Evolutionary conservation across 2,329 filamentous ascomycete species (phyloP).

Genomic region (Hymenoscyphus albidus): DNA sequence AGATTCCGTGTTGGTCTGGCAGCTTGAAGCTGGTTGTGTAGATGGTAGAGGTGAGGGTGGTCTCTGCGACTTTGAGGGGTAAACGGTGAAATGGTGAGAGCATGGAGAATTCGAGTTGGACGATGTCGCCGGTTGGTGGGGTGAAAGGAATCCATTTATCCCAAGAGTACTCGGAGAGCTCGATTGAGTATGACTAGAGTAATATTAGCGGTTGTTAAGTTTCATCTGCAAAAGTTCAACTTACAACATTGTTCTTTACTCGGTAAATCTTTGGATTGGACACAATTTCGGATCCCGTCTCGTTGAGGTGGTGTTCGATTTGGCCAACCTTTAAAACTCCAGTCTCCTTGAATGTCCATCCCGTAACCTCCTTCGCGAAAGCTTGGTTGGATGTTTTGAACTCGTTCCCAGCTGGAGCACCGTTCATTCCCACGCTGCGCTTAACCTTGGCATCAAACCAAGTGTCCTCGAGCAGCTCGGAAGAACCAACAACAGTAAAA

Average conservation of each 20-base stretch:
- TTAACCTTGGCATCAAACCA: slow-evolving; percentile 84
- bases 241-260: slow-evolving; percentile 93
- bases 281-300: slow-evolving; percentile 45
- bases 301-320: slow-evolving; percentile 71
- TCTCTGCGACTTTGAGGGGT: slow-evolving; percentile 55
- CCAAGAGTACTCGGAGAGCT: slow-evolving; percentile 78
- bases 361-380: slow-evolving; percentile 80
- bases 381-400: slow-evolving; percentile 72
- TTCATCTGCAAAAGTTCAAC: slow-evolving; percentile 39
- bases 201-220: slow-evolving; percentile 13
- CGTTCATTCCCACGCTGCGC: slow-evolving; percentile 38
- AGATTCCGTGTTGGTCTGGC: slow-evolving; percentile 97
- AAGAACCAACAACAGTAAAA: slow-evolving; percentile 78
- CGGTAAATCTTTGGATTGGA: slow-evolving; percentile 87
- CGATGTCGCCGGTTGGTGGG: slow-evolving; percentile 62
- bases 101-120: slow-evolving; percentile 98
- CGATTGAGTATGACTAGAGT: slow-evolving; percentile 49
- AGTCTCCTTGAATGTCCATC: slow-evolving; percentile 94
- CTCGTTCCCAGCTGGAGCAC: slow-evolving; percentile 47
- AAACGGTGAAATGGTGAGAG: slow-evolving; percentile 95
- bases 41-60: slow-evolving; percentile 64
- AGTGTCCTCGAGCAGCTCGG: slow-evolving; percentile 80
- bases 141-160: slow-evolving; percentile 73
- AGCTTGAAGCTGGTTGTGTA: slow-evolving; percentile 75
- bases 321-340: slow-evolving; percentile 83